Evolutionary conservation across 164 flowering plant species (phyloP), one percentile per base, ranked within the genome.

Genomic region (Tetracentron sinense): DNA sequence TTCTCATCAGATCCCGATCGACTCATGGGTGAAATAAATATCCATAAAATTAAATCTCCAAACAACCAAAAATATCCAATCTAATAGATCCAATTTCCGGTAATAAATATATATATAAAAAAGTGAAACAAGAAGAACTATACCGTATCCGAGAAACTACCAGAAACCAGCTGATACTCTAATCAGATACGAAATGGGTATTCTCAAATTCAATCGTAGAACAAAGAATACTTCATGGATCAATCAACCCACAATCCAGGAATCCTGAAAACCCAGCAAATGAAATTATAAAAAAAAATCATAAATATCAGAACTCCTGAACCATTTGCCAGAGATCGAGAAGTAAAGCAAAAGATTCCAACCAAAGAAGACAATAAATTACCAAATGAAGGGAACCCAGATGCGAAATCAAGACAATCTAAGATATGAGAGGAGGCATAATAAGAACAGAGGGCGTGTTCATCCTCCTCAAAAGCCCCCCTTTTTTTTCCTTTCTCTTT

Each of bases 381-480:
- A 66, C 77, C 68, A 64, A 62, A 66, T 63, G 38, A n/a, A 61
- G 19, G 35, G 42, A 58, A 58, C 73, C 77, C 60, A 69, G 73
- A 61, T 52, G 64, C 38, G 47, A 54, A 73, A 65, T 56, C 66
- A 21, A 35, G 20, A n/a, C 10, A 76, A 72, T 65, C 72, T 75
- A 82, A 80, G 92, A 89, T 85, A 89, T 79, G 77, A 78, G 81
- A 73, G 81, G 78, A 83, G 69, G 82, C 79, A 77, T 78, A 64
- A 68, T 54, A 69, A 77, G 75, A 76, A 72, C 68, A 75, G 86
- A 84, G 83, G 81, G 82, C 78, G 69, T 60, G 78, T 58, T 69
- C 70, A 69, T 57, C 73, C 68, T 66, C 64, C 74, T 69, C 42
- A 20, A 49, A 70, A 76, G 73, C 74, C 81, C 83, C 79, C 61